A percentile compares a stretch with the other conserved stretches of the same genome.
These are phyloP conservation scores for Pseudocohnilembus persalinus DNA, from an alignment of 169 alveolate species.

Conservation along the genomic window DNA sequence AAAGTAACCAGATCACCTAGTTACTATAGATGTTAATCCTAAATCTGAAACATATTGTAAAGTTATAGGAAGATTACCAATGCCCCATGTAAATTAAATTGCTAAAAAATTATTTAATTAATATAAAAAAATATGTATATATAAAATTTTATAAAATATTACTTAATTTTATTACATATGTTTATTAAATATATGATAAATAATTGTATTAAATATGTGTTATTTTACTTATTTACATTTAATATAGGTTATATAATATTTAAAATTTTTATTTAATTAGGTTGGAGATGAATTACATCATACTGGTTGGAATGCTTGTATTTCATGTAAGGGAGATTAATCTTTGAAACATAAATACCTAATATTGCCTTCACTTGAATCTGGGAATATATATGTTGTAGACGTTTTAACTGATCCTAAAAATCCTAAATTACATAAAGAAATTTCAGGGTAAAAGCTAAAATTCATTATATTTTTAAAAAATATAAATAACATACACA, in stretches of 20 bases:
- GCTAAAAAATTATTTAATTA: no score
- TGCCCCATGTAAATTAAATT: no score
- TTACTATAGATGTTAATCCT: conserved; percentile 35
- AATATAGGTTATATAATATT: no score
- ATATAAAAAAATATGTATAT: no score
- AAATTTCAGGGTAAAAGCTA: conserved; percentile 3
- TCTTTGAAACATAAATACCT: conserved; percentile 9
- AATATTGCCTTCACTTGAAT: conserved; percentile 1
- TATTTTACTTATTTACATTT: no score
- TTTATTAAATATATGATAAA: no score
- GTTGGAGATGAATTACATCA: conserved; percentile 53
- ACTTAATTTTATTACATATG: no score
- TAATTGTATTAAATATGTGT: no score
- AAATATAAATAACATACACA: no score
- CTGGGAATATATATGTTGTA: conserved; percentile 39
- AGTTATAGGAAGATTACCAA: conserved; percentile 37
- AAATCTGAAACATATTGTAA: not conserved
- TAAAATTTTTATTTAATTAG: no score
- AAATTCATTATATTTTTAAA: not conserved
- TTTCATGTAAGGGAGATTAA: conserved; percentile 9
- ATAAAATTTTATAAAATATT: no score
- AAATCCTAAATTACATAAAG: conserved; percentile 14
- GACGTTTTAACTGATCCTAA: conserved; percentile 42
- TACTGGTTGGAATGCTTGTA: conserved; percentile 44
- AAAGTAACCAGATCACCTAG: conserved; percentile 46